Percentiles rank a stretch among this genome's conserved stretches.
phyloP scores from a whole-genome alignment of 2,329 filamentous ascomycete species.

The Bertia moriformis region DNA sequence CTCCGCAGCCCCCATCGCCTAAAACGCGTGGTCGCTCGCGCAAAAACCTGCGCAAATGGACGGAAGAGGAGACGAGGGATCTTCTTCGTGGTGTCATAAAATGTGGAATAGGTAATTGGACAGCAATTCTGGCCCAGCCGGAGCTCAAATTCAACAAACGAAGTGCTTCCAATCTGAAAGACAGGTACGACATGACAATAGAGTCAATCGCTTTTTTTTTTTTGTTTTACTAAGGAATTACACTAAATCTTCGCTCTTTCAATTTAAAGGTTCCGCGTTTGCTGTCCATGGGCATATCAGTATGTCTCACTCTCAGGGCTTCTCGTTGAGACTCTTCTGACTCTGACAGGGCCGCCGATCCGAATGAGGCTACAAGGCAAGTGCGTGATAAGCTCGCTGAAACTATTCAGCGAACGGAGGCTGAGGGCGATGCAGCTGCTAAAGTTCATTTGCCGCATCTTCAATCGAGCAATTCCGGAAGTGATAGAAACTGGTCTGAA shows the following conservation, averaged over 20 bases:
- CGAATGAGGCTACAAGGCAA: conserved; percentile 17
- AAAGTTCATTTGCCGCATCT: not conserved
- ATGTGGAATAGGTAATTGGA: conserved; percentile 52
- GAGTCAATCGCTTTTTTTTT: conserved; percentile 9
- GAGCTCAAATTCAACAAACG: conserved; percentile 41
- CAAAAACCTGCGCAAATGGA: conserved; percentile 37
- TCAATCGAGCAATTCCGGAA: not conserved
- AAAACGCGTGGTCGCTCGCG: conserved; percentile 21
- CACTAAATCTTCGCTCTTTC: too few species aligned
- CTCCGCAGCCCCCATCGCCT: conserved; percentile 6
- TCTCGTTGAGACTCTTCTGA: conserved; percentile 4
- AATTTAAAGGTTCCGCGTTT: conserved; percentile 31
- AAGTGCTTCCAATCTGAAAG: conserved; percentile 48
- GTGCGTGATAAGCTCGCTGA: conserved; percentile 17
- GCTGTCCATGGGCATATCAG: conserved; percentile 30
- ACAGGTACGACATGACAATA: conserved; percentile 24
- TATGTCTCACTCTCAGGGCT: conserved; percentile 6
- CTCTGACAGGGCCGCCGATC: conserved; percentile 11
- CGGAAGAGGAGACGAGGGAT: conserved; percentile 42
- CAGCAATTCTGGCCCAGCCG: conserved; percentile 39
- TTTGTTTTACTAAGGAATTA: too few species aligned
- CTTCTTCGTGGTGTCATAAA: conserved; percentile 41
- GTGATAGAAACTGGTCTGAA: too few species aligned
- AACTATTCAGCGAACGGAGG: conserved; percentile 14
- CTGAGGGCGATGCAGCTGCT: not conserved